Evolutionary conservation across 2,329 filamentous ascomycete species (phyloP), one percentile per base, ranked within the genome.

Genomic region (Claviceps quebecensis): DNA sequence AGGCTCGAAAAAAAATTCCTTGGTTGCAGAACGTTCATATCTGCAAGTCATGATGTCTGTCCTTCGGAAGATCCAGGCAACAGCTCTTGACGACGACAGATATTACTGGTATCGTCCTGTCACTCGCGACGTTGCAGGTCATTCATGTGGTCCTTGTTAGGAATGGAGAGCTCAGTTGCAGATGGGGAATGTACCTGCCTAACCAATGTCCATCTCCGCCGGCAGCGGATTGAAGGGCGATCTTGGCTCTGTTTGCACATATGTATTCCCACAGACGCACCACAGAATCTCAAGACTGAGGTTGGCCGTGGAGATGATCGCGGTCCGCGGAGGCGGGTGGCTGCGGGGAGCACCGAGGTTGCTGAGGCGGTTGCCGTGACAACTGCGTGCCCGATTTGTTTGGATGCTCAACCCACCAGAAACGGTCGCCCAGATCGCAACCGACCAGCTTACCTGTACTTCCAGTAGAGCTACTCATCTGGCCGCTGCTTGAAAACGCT

Each of bases 321-420:
- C 19, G 19, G 19, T 19, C 19, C 19, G 19, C 19, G 17, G 39
- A 41, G 17, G 17, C 40, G 40, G 13, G 13, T 16, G 41, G 19
- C 26, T 26, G 41, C 16, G 22, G 2, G 41, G 19, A 22, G 22
- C 43, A 26, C 11, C 16, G 38, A 6, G 19, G 26, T 36, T 38
- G 47, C 36, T 43, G 45, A 11, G 17, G 45, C 13, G 41, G 53
- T 54, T 54, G 53, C 49, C 47, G 47, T 54, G 53, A 34, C 50
- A 54, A 54, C 53, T 5, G 16, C 16, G 3, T 13, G 38, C 9
- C n/a, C 37, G 6, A 36, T 43, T 47, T 52, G 49, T 52, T 48
- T 52, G 41, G 43, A 7, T 45, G 43, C 8, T 45, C 43, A 45
- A 17, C 5, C 47, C 43, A 41, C 22, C 43, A 38, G 22, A 29